Evolutionary conservation across 352 stramenopile species (phyloP).

Genomic region (Phytophthora multivora): DNA sequence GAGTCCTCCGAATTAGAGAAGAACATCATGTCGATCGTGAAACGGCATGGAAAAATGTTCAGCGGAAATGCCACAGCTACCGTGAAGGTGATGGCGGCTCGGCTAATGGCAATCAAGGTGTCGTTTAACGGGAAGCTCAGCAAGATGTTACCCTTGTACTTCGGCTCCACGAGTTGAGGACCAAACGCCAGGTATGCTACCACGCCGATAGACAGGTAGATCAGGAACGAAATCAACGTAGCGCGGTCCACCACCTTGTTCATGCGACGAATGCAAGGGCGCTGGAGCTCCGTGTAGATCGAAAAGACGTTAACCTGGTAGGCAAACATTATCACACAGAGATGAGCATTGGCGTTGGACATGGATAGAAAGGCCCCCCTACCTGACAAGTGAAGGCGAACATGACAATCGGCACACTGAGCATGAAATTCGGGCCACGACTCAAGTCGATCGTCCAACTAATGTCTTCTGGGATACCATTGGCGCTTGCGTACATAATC

Average conservation of each 20-base stretch:
- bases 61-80: constrained; percentile 84
- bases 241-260: constrained; percentile 88
- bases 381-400: constrained; percentile 90
- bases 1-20: constrained; percentile 81
- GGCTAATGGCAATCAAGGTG: constrained; percentile 78
- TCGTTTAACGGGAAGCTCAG: constrained; percentile 80
- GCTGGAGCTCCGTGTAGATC: constrained; percentile 89
- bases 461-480: constrained; percentile 69
- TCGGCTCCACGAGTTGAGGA: constrained; percentile 55
- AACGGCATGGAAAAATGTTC: constrained; percentile 89
- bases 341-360: neutral
- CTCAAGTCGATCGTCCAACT: constrained; percentile 78
- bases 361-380: neutral
- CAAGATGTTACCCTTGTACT: constrained; percentile 86
- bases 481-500: constrained; percentile 62
- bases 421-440: constrained; percentile 78
- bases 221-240: constrained; percentile 69
- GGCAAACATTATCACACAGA: constrained; percentile 6
- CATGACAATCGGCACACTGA: constrained; percentile 89
- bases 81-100: constrained; percentile 87
- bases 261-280: constrained; percentile 86
- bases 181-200: constrained; percentile 85
- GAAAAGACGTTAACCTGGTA: constrained; percentile 84
- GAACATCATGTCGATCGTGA: constrained; percentile 91
- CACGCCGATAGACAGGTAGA: constrained; percentile 82